A percentile compares a stretch with the other conserved stretches of the same genome.
Conservation (phyloP, 148 eudicot species). For the Chenopodium berlandieri region DNA sequence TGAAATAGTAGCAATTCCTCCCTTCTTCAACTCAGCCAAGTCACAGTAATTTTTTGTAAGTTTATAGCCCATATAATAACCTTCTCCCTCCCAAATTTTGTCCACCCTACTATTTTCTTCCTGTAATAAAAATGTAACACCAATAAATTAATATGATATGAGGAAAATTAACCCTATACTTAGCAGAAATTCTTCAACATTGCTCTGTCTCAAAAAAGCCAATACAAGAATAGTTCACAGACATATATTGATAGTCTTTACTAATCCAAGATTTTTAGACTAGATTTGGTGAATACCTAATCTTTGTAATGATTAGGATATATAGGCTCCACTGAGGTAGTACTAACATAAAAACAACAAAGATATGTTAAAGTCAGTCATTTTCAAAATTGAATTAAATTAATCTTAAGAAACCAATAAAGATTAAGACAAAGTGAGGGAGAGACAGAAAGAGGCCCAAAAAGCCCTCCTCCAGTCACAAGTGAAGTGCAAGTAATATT, state of each 20-base stretch:
- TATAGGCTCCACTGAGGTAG: conserved; percentile 6
- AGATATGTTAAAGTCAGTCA: not conserved
- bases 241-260: not conserved
- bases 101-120: conserved; percentile 5
- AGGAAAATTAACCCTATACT: not conserved
- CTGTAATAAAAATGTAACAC: conserved; percentile 13
- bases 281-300: conserved; percentile 6
- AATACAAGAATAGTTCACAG: not conserved
- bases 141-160: conserved; percentile 4
- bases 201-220: not conserved
- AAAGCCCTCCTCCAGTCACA: not conserved
- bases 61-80: conserved; percentile 46
- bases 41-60: conserved; percentile 39
- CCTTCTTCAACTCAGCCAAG: conserved; percentile 36
- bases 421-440: conserved; percentile 7
- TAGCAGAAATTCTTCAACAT: not conserved
- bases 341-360: conserved; percentile 5
- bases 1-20: conserved; percentile 31
- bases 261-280: not conserved
- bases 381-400: conserved; percentile 6
- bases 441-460: not conserved
- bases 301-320: not conserved
- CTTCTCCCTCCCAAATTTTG: conserved; percentile 15
- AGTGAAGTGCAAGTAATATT: conserved; percentile 1
- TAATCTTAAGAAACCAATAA: conserved; percentile 8